phyloP scores from a whole-genome alignment of 306 rosid genomes.

The Carpinus fangiana region DNA sequence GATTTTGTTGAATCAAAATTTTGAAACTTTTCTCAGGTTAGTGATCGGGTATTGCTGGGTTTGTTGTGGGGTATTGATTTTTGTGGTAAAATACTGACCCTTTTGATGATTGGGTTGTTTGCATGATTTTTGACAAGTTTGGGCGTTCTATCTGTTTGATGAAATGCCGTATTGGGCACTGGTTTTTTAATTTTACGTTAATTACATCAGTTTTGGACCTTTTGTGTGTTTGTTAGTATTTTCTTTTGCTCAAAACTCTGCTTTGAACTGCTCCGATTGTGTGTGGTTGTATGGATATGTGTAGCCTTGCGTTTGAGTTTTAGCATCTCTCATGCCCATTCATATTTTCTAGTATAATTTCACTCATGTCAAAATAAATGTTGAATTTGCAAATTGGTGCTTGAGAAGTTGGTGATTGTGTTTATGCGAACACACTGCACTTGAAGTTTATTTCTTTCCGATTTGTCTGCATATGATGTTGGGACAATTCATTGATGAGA shows the following conservation, averaged over 20 bases:
- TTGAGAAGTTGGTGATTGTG: neutral
- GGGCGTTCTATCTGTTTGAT: slow-evolving; percentile 1
- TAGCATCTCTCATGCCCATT: neutral
- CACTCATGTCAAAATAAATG: neutral
- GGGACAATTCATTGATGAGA: neutral
- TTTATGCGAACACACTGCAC: neutral
- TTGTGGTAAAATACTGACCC: neutral
- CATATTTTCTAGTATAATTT: neutral
- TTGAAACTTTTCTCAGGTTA: neutral
- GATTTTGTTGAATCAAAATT: neutral
- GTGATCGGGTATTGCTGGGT: neutral
- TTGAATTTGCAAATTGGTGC: neutral
- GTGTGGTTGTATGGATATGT: neutral
- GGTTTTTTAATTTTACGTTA: neutral
- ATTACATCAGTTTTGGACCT: neutral
- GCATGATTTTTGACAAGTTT: neutral
- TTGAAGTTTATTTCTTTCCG: neutral
- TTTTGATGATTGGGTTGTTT: neutral
- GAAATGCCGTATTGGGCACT: neutral
- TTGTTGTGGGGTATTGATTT: neutral
- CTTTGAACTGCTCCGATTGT: neutral
- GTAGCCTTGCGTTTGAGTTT: neutral
- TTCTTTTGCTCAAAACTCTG: neutral
- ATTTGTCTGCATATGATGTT: neutral
- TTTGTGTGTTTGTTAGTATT: neutral